Evolutionary conservation across 331 rosid species (phyloP).

Genomic region (Spiraea crenata): DNA sequence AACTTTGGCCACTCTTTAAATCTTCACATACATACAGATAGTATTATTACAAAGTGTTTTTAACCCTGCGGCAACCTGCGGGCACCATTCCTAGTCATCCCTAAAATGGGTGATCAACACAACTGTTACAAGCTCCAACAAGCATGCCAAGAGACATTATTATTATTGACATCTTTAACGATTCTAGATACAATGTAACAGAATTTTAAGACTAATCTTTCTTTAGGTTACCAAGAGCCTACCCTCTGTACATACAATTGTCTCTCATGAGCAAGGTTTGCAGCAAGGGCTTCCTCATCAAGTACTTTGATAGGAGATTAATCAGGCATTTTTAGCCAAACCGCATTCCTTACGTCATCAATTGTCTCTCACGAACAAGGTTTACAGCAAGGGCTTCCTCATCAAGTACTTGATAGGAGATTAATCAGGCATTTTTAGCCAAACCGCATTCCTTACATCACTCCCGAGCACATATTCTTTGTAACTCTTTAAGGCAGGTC

Average conservation of each 20-base stretch:
- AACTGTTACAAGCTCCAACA: too few species aligned
- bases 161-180: neutral
- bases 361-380: constrained; percentile 60
- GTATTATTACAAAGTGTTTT: too few species aligned
- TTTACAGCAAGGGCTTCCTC: constrained; percentile 83
- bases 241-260: constrained; percentile 56
- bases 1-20: too few species aligned
- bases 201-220: constrained; percentile 47
- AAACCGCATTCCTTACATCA: constrained; percentile 40
- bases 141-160: constrained; percentile 4
- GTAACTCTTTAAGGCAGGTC: constrained; percentile 40
- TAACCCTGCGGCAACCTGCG: too few species aligned
- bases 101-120: neutral
- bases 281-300: constrained; percentile 82
- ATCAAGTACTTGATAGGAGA: constrained; percentile 76
- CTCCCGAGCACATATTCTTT: constrained; percentile 38
- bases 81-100: neutral
- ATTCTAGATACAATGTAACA: neutral
- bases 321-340: constrained; percentile 70
- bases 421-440: constrained; percentile 84
- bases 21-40: too few species aligned
- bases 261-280: constrained; percentile 63
- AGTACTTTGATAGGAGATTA: constrained; percentile 85
- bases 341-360: constrained; percentile 36
- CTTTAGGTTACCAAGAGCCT: constrained; percentile 46